Conservation (phyloP, 352 stramenopile genomes). For the Globisporangium uncinulatum region DNA sequence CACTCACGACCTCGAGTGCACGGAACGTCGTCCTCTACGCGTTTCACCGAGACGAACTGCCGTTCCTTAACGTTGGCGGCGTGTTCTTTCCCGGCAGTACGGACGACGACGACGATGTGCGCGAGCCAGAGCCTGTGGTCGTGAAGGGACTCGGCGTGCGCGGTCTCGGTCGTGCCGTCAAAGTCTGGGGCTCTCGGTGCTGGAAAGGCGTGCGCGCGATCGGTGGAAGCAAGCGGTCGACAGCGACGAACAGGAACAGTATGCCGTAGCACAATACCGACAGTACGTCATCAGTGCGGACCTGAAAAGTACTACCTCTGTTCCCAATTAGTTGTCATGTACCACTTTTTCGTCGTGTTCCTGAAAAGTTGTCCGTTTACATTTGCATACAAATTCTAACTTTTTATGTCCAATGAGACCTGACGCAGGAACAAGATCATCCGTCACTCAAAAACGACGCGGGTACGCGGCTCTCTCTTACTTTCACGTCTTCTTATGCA, state of each 20-base stretch:
- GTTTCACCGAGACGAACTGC: slow-evolving; percentile 61
- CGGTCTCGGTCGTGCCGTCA: slow-evolving; percentile 21
- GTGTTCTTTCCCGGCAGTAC: slow-evolving; percentile 30
- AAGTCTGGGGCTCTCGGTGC: slow-evolving; percentile 12
- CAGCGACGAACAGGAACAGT: slow-evolving; percentile 5
- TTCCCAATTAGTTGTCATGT: no score
- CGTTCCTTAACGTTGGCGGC: slow-evolving; percentile 30
- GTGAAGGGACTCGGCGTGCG: slow-evolving; percentile 51
- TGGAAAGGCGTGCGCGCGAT: slow-evolving; percentile 7
- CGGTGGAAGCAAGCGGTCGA: slow-evolving; percentile 3
- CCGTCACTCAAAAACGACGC: no score
- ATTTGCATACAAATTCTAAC: no score
- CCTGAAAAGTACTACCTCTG: no score
- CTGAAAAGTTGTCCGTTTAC: no score
- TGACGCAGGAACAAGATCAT: no score
- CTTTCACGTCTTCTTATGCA: no score
- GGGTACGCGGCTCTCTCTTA: no score
- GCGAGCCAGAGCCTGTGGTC: slow-evolving; percentile 25
- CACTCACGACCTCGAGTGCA: slow-evolving; percentile 11
- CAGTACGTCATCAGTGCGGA: no score
- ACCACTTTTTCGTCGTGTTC: no score
- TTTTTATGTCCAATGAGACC: no score
- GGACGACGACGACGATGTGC: slow-evolving; percentile 18
- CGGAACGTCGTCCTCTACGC: slow-evolving; percentile 40
- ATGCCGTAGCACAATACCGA: slow-evolving; percentile 4